Base-by-base conservation (phyloP, 2,329 filamentous ascomycete genomes). In the Ophiostoma ulmi region DNA sequence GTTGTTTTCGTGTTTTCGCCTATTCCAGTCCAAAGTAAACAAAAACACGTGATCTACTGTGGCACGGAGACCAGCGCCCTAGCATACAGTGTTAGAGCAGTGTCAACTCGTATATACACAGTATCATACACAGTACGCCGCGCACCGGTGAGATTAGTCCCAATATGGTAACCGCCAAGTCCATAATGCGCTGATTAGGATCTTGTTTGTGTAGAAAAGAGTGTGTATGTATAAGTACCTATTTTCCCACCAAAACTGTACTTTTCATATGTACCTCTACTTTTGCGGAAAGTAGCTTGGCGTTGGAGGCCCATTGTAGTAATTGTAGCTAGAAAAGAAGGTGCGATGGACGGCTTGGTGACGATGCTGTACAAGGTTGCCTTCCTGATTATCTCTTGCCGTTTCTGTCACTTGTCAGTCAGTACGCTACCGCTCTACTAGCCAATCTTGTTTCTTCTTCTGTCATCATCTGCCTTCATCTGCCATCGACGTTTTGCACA, bases 11-110 rank as follows among this genome's bases (percentile, higher is more conserved):
- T 71, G 68, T 72, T 72, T 70, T 70, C 39, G 70, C 70, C 63
- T n/a, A 39, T 39, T 65, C 36, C 26, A 65, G 66, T 41, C 66
- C n/a, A 74, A 76, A 75, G 75, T 76, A 76, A 76, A 76, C 75
- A 76, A 76, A 74, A 14, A 0, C 73, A 75, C 73, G 74, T 75
- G 74, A 71, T 39, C 20, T 52, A 1, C 5, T 58, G 65, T 68
- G 64, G 63, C 67, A 69, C 48, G 68, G 63, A 69, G 38, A 67
- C 61, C 63, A 22, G 35, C 35, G 35, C 31, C 1, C 35, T 64
- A 31, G 35, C 35, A n/a, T 38, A 65, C 36, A 39, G 63, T 39
- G 36, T 26, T 1, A 35, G 31, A 26, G 2, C 52, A 22, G 52
- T 58, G 22, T 14, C 11, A 8, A 17, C 35, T 6, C 1, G 11